These are phyloP conservation scores for Omphalotus olearius DNA, from an alignment of 1,284 basidiomycete species.

Conservation along the genomic window DNA sequence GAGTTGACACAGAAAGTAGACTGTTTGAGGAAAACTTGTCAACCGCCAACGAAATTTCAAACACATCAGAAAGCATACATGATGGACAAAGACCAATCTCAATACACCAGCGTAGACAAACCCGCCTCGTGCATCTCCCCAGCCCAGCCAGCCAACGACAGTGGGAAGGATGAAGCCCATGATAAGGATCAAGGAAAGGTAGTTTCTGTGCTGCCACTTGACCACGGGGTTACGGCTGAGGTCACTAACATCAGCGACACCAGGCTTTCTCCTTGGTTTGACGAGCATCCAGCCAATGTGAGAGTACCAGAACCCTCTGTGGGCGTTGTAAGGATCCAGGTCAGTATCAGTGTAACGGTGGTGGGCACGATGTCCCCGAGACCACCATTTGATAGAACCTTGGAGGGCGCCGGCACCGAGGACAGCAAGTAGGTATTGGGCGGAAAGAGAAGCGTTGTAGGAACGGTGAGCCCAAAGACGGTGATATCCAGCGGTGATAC, in stretches of 20 bases:
- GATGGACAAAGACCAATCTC: conserved; percentile 84
- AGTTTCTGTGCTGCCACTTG: conserved; percentile 85
- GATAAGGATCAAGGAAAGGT: conserved; percentile 65
- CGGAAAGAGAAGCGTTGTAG: conserved; percentile 81
- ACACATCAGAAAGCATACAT: conserved; percentile 44
- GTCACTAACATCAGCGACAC: conserved; percentile 86
- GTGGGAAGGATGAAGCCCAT: conserved; percentile 79
- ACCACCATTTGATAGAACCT: conserved; percentile 94
- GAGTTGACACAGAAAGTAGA: conserved; percentile 97
- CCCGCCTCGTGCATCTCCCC: conserved; percentile 85
- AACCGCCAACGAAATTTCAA: background rate
- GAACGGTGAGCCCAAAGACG: conserved; percentile 90
- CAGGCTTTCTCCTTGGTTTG: conserved; percentile 85
- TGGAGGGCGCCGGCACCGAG: conserved; percentile 85
- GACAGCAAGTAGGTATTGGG: conserved; percentile 77
- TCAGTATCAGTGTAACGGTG: conserved; percentile 95
- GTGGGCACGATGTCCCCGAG: conserved; percentile 90
- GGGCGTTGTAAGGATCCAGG: conserved; percentile 91
- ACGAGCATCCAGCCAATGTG: conserved; percentile 94
- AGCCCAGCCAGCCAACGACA: conserved; percentile 71
- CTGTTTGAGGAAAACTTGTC: conserved; percentile 29
- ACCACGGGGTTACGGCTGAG: conserved; percentile 75
- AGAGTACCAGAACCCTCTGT: conserved; percentile 76
- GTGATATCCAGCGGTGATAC: conserved; percentile 83
- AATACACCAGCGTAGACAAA: conserved; percentile 85